phyloP scores from a whole-genome alignment of 75 land plant species.

The Chamaecyparis obtusa region DNA sequence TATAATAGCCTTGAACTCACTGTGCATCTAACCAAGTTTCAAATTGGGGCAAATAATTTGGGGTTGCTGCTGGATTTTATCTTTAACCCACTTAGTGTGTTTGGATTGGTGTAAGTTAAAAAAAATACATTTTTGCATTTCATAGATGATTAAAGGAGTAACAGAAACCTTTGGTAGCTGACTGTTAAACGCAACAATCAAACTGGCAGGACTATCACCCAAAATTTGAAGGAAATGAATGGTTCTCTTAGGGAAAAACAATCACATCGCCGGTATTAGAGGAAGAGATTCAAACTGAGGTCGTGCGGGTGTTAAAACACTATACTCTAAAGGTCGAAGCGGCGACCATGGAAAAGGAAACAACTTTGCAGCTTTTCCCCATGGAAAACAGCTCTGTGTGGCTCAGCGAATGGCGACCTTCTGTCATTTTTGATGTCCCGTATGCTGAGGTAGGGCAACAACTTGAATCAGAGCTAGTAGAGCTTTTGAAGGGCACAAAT shows the following conservation, averaged over 20 bases:
- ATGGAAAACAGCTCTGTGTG: slow-evolving; percentile 63
- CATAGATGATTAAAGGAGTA: too few species aligned
- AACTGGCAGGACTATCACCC: too few species aligned
- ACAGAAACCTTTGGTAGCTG: too few species aligned
- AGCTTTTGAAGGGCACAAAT: slow-evolving; percentile 36
- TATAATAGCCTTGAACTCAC: background rate
- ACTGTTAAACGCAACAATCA: too few species aligned
- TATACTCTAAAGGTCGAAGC: slow-evolving; percentile 26
- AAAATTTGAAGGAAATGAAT: too few species aligned
- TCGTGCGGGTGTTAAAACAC: slow-evolving; percentile 25
- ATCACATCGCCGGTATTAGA: too few species aligned
- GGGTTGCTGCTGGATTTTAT: background rate
- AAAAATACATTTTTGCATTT: too few species aligned
- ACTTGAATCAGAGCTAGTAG: slow-evolving; percentile 35
- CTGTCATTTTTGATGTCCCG: slow-evolving; percentile 54
- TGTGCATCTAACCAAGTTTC: background rate
- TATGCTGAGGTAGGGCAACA: slow-evolving; percentile 64
- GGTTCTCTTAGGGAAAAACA: too few species aligned
- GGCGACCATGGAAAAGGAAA: slow-evolving; percentile 16
- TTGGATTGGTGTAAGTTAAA: slow-evolving; percentile 1
- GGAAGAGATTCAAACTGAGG: background rate
- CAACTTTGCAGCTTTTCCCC: slow-evolving; percentile 28
- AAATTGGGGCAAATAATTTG: background rate
- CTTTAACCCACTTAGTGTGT: background rate
- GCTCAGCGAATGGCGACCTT: slow-evolving; percentile 78